A percentile compares a stretch with the other conserved stretches of the same genome.
Evolutionary conservation across 2,329 filamentous ascomycete species (phyloP).

Genomic region (Phyllachora maydis): DNA sequence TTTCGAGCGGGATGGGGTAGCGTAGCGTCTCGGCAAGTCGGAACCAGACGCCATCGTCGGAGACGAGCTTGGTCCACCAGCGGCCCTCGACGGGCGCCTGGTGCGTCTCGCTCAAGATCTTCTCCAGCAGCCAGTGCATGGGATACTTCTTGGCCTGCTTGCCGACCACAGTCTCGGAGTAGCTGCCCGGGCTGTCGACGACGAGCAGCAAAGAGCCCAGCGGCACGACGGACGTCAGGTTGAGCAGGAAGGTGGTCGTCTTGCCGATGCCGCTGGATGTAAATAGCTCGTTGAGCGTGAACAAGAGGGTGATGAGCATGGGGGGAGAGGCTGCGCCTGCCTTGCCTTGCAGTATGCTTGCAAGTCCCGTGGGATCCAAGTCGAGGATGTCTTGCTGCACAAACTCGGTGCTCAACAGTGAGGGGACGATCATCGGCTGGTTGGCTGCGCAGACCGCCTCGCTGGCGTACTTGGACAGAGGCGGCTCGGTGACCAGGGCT

Average conservation of each 20-base stretch:
- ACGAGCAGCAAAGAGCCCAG: constrained; percentile 54
- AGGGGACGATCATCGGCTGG: constrained; percentile 17
- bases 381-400: constrained; percentile 25
- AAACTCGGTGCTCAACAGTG: constrained; percentile 19
- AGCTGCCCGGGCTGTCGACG: constrained; percentile 83
- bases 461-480: constrained; percentile 30
- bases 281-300: constrained; percentile 93
- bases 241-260: constrained; percentile 58
- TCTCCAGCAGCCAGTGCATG: constrained; percentile 83
- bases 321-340: constrained; percentile 12
- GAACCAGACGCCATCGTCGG: constrained; percentile 72
- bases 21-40: constrained; percentile 43
- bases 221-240: constrained; percentile 36
- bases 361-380: constrained; percentile 14
- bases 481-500: constrained; percentile 29
- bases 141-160: constrained; percentile 50
- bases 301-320: constrained; percentile 59
- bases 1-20: constrained; percentile 75
- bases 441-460: constrained; percentile 21
- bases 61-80: constrained; percentile 54
- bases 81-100: constrained; percentile 9
- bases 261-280: constrained; percentile 48
- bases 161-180: constrained; percentile 61
- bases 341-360: constrained; percentile 10
- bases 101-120: constrained; percentile 34